Percentiles rank a stretch among this genome's conserved stretches.
Evolutionary conservation across 192 early-diverging fungal genomes (phyloP).

Genomic region (Dissophora ornata): DNA sequence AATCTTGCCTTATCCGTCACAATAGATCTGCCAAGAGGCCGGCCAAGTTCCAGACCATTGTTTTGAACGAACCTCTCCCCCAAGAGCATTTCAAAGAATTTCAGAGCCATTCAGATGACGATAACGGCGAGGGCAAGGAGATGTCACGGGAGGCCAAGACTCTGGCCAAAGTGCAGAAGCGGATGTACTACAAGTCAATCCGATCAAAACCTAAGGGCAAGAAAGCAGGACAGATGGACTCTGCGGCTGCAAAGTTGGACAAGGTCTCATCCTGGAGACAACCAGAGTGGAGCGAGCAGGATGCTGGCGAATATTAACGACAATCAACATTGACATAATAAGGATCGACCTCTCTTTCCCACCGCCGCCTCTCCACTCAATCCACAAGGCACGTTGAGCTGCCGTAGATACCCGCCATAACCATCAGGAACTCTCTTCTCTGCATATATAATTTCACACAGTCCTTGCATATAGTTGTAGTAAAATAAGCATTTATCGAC

Average conservation of each 20-base stretch:
- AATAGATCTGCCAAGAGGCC: constrained; percentile 24
- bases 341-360: too few species aligned
- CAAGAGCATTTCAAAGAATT: constrained; percentile 25
- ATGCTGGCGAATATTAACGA: constrained; percentile 12
- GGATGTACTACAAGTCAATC: constrained; percentile 47
- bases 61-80: constrained; percentile 34
- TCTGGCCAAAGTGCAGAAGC: constrained; percentile 36
- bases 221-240: constrained; percentile 37
- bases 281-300: constrained; percentile 32
- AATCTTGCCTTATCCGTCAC: neutral
- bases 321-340: neutral
- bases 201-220: constrained; percentile 52
- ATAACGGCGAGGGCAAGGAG: neutral
- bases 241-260: constrained; percentile 27
- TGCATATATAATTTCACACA: too few species aligned
- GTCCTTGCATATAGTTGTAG: too few species aligned
- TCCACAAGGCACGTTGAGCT: too few species aligned
- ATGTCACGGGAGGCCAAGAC: constrained; percentile 8
- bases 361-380: neutral
- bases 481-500: too few species aligned
- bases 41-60: constrained; percentile 34
- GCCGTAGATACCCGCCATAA: too few species aligned
- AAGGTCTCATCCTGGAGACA: constrained; percentile 20
- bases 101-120: neutral
- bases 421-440: too few species aligned